Evolutionary conservation across 192 early-diverging fungal species (phyloP), one percentile per base, ranked within the genome.

Genomic region (Mortierella claussenii): DNA sequence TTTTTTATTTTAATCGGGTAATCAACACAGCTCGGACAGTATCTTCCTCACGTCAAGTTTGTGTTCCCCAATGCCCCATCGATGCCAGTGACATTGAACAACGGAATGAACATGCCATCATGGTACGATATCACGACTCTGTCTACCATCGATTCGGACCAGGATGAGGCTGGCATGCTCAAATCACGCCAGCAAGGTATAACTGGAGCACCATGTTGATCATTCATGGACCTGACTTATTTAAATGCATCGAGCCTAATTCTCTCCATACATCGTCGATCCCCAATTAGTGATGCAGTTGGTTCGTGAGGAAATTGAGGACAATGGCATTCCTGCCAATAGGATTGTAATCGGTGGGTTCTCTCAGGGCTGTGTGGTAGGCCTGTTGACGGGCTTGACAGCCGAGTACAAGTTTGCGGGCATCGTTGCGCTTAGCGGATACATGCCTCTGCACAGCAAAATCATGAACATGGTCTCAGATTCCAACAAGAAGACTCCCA

Each of bases 311-410:
- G 96, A 99, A 78, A 80, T 99, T 20, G 89, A 92, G 27, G 55
- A 47, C 21, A 48, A 82, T 11, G 92, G 94, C 9, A 96, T 95
- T 51, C 86, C 93, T 2, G 80, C 94, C 5, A 80, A 89, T 44
- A 85, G 94, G 15, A 99, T 99, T 49, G 90, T 98, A 36, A 50
- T 99, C n/a, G 96, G 95, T 45, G 97, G 97, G 0, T 99, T 99
- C 69, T 96, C 95, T 21, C 97, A 99, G 81, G 95, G 91, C 44
- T 83, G 84, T 28, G 96, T 91, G 2, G 83, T 96, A 85, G 67
- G 92, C 12, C 74, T 97, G 52, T 75, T 93, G 68, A 87, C 88
- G 13, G 87, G 85, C 7, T 79, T 97, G 57, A 90, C 91, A 37
- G 86, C 90, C 10, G 90, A 90, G 55, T 81, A 83, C 56, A 89